Conservation (phyloP, 164 flowering plant genomes). For the Aristolochia contorta region DNA sequence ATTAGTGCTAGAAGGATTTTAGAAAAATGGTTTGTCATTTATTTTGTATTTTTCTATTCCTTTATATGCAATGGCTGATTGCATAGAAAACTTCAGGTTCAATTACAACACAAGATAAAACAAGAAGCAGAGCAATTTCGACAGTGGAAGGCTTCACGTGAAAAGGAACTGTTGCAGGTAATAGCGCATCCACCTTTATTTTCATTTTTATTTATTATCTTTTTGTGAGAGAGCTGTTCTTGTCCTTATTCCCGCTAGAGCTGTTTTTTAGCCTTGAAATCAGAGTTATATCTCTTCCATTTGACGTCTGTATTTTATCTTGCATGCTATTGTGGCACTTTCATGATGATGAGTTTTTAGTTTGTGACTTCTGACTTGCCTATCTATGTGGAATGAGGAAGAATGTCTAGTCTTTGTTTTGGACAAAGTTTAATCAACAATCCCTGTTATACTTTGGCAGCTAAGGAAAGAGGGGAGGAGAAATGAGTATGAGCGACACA, state of each 20-base stretch:
- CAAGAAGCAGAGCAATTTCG: conserved; percentile 99
- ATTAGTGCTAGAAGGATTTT: no score
- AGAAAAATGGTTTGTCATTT: no score
- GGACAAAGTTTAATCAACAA: neutral
- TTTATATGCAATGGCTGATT: conserved; percentile 4
- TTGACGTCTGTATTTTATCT: neutral
- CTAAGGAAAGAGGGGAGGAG: conserved; percentile 90
- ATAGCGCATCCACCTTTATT: neutral
- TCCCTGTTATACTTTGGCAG: conserved; percentile 25
- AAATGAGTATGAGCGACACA: conserved; percentile 94
- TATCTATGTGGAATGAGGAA: neutral
- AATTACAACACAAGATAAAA: conserved; percentile 89
- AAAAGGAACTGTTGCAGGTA: conserved; percentile 94
- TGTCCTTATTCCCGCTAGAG: neutral
- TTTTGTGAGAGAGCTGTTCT: neutral
- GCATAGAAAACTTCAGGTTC: conserved; percentile 49
- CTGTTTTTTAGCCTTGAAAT: no score
- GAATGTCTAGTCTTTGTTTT: neutral
- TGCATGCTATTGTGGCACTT: neutral
- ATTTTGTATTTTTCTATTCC: neutral
- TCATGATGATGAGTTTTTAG: neutral
- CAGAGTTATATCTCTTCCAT: neutral
- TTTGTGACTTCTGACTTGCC: neutral
- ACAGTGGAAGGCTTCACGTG: conserved; percentile 97
- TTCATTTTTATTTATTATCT: neutral